Conservation (phyloP, 164 flowering plant species). For the Vitis vinifera region ASM3070453v1 NC_081808.1:21339001-21339500, state of each 20-base stretch:
- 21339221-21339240: not conserved
- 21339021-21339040: too few relatives aligned
- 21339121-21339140: too few relatives aligned
- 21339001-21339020: too few relatives aligned
- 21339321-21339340: slow-evolving; percentile 92
- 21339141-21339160: too few relatives aligned
- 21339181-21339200: too few relatives aligned
- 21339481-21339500: slow-evolving; percentile 81
- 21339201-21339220: not conserved
- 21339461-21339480: slow-evolving; percentile 77
- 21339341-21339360: slow-evolving; percentile 48
- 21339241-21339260: slow-evolving; percentile 3
- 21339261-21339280: slow-evolving; percentile 47
- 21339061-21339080: too few relatives aligned
- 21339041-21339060: too few relatives aligned
- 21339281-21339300: slow-evolving; percentile 87
- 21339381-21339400: not conserved
- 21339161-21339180: not conserved
- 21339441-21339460: not conserved
- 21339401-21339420: not conserved
- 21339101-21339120: too few relatives aligned
- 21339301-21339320: slow-evolving; percentile 61
- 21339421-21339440: not conserved
- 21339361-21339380: not conserved
- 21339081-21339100: too few relatives aligned